phyloP scores from a whole-genome alignment of 2,329 filamentous ascomycete genomes.

The Xylariomycetidae sp. region DNA sequence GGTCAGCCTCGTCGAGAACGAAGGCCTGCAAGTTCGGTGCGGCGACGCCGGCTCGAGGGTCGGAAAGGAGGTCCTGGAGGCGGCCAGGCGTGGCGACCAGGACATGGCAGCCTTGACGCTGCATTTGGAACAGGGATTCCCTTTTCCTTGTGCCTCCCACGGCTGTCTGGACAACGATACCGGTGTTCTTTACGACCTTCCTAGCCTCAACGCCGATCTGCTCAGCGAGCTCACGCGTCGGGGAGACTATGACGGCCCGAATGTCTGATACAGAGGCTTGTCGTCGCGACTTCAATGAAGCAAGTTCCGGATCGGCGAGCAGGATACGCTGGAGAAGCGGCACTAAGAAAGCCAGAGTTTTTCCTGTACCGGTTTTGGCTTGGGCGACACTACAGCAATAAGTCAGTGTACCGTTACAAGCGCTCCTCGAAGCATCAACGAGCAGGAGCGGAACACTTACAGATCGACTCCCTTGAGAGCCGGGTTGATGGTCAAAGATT shows the following conservation, averaged over 20 bases:
- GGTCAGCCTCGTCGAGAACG: slow-evolving; percentile 94
- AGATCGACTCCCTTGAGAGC: slow-evolving; percentile 76
- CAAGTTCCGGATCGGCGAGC: slow-evolving; percentile 54
- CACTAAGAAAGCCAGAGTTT: slow-evolving; percentile 88
- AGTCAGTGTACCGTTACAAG: slow-evolving; percentile 7
- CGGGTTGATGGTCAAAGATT: slow-evolving; percentile 74
- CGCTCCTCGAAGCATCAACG: slow-evolving; percentile 19
- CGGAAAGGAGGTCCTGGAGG: slow-evolving; percentile 72
- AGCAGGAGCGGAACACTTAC: slow-evolving; percentile 43
- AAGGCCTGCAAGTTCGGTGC: slow-evolving; percentile 84
- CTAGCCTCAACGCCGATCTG: slow-evolving; percentile 76
- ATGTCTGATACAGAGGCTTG: no score
- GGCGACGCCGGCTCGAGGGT: slow-evolving; percentile 54
- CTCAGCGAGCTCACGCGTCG: slow-evolving; percentile 73
- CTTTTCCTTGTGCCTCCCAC: slow-evolving; percentile 85
- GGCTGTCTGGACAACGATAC: slow-evolving; percentile 65
- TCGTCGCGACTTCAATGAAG: no score
- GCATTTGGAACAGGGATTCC: slow-evolving; percentile 60
- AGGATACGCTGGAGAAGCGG: slow-evolving; percentile 80
- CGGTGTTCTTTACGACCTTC: slow-evolving; percentile 59
- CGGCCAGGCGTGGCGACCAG: slow-evolving; percentile 88
- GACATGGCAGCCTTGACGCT: slow-evolving; percentile 74
- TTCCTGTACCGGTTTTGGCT: slow-evolving; percentile 94
- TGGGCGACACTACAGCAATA: slow-evolving; percentile 64
- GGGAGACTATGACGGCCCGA: slow-evolving; percentile 66